A percentile compares a stretch with the other conserved stretches of the same genome.
phyloP scores from a whole-genome alignment of 768 basidiomycete genomes.

The Chalciporus sphaerocephalus region DNA sequence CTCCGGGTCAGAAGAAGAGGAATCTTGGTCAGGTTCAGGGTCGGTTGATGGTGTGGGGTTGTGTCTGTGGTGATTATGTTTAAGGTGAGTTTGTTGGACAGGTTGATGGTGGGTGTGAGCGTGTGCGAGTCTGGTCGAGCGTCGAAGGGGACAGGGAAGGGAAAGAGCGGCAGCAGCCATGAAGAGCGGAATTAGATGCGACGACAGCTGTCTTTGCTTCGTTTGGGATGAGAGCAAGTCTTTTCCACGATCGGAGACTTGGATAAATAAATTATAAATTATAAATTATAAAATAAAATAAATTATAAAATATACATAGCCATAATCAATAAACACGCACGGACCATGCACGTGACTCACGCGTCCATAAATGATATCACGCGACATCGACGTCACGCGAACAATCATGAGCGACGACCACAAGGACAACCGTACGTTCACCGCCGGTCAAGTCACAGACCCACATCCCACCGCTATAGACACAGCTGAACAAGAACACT shows the following conservation, averaged over 20 bases:
- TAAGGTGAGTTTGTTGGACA: not conserved
- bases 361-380: conserved; percentile 1
- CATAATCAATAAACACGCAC: conserved; percentile 25
- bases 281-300: conserved; percentile 10
- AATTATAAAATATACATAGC: conserved; percentile 4
- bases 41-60: conserved; percentile 3
- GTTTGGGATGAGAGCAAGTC: not conserved
- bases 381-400: not conserved
- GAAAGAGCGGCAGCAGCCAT: conserved; percentile 30
- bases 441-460: no score
- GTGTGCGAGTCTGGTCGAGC: conserved; percentile 27
- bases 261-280: no score
- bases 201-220: not conserved
- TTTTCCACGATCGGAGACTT: conserved; percentile 11
- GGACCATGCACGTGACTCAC: conserved; percentile 26
- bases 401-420: conserved; percentile 1
- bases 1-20: conserved; percentile 20
- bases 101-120: conserved; percentile 6
- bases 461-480: no score
- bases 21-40: conserved; percentile 20
- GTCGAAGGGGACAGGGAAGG: conserved; percentile 29
- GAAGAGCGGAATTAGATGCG: conserved; percentile 3
- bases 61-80: not conserved
- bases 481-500: no score
- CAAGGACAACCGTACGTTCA: not conserved